These are phyloP conservation scores for Russula sp. DNA, from an alignment of 768 basidiomycete species.

Conservation along the genomic window DNA sequence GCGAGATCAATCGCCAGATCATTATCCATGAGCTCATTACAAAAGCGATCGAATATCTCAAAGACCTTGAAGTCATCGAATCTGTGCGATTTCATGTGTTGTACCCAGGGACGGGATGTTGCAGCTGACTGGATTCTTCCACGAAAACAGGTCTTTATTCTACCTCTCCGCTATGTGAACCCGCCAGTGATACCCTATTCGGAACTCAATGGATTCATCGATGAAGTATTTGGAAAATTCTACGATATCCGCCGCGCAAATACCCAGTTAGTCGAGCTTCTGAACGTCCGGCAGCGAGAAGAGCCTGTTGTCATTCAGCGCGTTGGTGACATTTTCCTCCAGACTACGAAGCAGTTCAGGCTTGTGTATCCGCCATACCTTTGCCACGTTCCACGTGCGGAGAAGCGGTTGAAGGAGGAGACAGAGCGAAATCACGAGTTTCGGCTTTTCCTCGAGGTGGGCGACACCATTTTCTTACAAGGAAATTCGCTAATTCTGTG, in stretches of 20 bases:
- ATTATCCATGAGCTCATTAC: conserved; percentile 83
- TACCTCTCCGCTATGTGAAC: conserved; percentile 42
- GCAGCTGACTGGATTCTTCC: conserved; percentile 33
- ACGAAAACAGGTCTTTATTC: conserved; percentile 43
- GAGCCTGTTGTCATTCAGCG: conserved; percentile 73
- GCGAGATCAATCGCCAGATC: conserved; percentile 80
- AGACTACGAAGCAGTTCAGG: conserved; percentile 81
- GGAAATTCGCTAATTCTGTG: neutral
- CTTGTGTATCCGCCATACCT: conserved; percentile 81
- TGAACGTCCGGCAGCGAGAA: conserved; percentile 80
- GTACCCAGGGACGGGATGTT: conserved; percentile 32
- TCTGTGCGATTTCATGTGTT: conserved; percentile 37
- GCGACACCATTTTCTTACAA: conserved; percentile 2
- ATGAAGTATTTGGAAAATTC: conserved; percentile 86
- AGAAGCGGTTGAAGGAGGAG: conserved; percentile 84
- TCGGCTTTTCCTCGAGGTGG: conserved; percentile 77
- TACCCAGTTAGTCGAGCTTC: conserved; percentile 71
- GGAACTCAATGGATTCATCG: conserved; percentile 74
- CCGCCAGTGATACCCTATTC: conserved; percentile 49
- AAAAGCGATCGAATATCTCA: conserved; percentile 83
- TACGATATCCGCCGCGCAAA: conserved; percentile 82
- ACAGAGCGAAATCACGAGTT: conserved; percentile 74
- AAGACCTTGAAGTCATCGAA: conserved; percentile 81
- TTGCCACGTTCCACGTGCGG: conserved; percentile 77
- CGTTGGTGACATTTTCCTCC: conserved; percentile 86